Base-by-base conservation (phyloP, 208 protist species). In the Acanthamoeba lenticulata region DNA sequence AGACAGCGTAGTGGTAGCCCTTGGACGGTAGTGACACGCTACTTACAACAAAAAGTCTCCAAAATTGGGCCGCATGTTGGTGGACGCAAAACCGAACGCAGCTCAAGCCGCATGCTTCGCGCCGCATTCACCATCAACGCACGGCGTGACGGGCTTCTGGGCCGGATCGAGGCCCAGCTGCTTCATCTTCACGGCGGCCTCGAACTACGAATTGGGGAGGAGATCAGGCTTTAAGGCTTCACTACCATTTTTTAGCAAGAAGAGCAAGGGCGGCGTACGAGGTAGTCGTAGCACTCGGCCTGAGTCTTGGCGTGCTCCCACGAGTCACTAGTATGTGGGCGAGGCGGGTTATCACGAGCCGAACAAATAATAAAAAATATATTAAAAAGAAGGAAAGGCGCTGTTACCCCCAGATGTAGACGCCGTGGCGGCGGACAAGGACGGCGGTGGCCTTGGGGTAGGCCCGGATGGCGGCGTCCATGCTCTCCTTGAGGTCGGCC, bases 401-500 rank as follows among this genome's bases (percentile, higher is more conserved):
- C 52, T 97, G 97, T 81, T 98, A 94, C 2, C 98, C 98, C 98
- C 98, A 99, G 21, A 99, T 98, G 95, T 99, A 99, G 67, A 99
- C 97, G 93, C 98, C 98, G 93, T 99, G 98, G 47, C 98, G 96
- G 36, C 98, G 97, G 77, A 99, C 98, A 0, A 99, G 94, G 36
- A 99, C 98, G 13, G 98, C 98, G 67, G 95, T 97, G 42, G 98
- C 96, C 55, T 99, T 95, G n/a, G 98, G 98, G 94, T 99, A 99
- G 74, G 94, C 93, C 92, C 96, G 47, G 96, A 99, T 99, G 62
- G 97, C 98, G 29, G 77, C 36, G 40, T 62, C 94, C 96, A 97
- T 96, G 77, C 55, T 57, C 3, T 96, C 69, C 72, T 95, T 92
- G n/a, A 96, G 94, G 72, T 96, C 95, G 34, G 69, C 57, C 72